Evolutionary conservation across 2,329 filamentous ascomycete genomes (phyloP), one percentile per base, ranked within the genome.

Genomic region (Fusarium albosuccineum): DNA sequence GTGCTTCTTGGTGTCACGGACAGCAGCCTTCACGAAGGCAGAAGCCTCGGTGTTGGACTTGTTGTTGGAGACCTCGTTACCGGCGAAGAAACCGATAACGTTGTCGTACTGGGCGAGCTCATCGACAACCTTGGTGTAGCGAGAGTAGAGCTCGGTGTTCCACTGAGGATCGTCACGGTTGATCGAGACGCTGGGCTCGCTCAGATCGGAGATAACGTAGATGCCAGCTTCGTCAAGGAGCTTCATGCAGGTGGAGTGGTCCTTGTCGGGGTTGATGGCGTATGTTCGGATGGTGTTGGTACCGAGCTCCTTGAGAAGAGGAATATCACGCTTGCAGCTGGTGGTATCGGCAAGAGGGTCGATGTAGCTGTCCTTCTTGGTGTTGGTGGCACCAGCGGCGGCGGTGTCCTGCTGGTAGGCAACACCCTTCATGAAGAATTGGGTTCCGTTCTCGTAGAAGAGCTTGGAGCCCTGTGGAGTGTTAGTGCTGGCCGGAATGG

Each of bases 281-380:
- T 99, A 99, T 58, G 96, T 94, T 80, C 96, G 95, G 80, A 99
- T 95, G 73, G 90, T 89, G 83, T 99, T 99, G 81, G 94, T 97
- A 67, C 89, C 86, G 64, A 97, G 87, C 79, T 93, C 83, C 77
- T 87, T 78, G 70, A 99, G 86, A 73, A 92, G 88, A 46, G 93
- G 93, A 49, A 99, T 87, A 78, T 99, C 96, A 73, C 95, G 92
- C 79, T 87, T 87, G 86, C 96, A 98, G 71, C 82, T 80, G 34
- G 83, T 81, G 59, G 82, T 80, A 75, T 97, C 89, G 71, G 93
- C 86, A 40, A 99, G 88, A 60, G 96, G 95, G 77, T 99, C 96
- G 67, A 84, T 86, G 84, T 94, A 98, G 65, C 84, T 84, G 57
- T 80, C 77, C 61, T 76, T 77, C 56, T 78, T 79, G 37, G 82